Evolutionary conservation across 2,329 filamentous ascomycete species (phyloP), one percentile per base, ranked within the genome.

Genomic region (Polytolypa hystricis): DNA sequence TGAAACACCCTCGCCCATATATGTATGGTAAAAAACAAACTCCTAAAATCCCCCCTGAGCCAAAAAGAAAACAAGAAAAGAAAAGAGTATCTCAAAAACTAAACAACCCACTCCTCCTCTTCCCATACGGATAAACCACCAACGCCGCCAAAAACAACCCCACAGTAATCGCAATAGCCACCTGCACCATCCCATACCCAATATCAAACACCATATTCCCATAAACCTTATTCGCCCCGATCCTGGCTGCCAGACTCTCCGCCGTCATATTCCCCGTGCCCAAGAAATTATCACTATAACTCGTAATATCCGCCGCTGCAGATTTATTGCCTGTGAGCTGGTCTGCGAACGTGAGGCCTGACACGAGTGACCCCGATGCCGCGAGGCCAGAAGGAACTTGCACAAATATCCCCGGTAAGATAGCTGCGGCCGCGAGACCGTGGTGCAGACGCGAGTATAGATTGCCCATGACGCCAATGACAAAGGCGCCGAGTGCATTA

Each of bases 331-430:
- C 18, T 10, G 61, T 66, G 44, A 75, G 71, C 45, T 74, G 65
- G 43, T 77, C 65, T 0, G 74, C 73, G 3, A 65, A 69, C 7
- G 66, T 66, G 30, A 79, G 62, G 10, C 74, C 74, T 0, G 66
- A 62, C 2, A 79, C 65, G 12, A 79, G 52, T 4, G 64, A 69
- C 1, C 74, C 74, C 35, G 64, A 68, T 1, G 75, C 73, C 2
- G 73, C 70, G 2, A 79, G 58, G 1, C 74, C 74, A 2, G 66
- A 71, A 0, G 74, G 74, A 0, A 79, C 74, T 41, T 77, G 71
- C 2, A 77, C 72, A 44, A 93, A 93, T 44, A 94, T 93, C 4
- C 81, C 86, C 0, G 86, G 86, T 7, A 94, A 64, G 69, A 94
- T 84, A 1, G 83, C 81, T 0, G 84, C 84, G 0, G 85, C 85